These are phyloP conservation scores for Cladosporium velox DNA, from an alignment of 2,329 filamentous ascomycete species.

Conservation along the genomic window DNA sequence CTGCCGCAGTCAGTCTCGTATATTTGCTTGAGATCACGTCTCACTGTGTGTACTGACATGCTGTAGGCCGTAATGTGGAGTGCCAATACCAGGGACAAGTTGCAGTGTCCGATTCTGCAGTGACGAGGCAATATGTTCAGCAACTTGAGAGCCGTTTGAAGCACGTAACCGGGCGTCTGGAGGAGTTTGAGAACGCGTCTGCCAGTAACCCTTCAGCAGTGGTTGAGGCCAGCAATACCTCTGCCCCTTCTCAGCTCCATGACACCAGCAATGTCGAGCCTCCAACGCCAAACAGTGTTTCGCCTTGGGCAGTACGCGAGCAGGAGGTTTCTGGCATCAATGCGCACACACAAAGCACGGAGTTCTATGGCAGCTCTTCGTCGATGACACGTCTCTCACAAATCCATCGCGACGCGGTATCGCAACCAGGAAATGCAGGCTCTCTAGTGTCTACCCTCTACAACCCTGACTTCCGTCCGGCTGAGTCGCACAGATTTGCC, in stretches of 20 bases:
- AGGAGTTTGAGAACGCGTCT: not conserved
- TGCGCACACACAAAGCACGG: not conserved
- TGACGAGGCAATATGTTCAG: conserved; percentile 4
- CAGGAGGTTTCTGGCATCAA: not conserved
- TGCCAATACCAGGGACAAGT: not conserved
- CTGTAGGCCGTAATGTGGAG: not conserved
- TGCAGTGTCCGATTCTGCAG: not conserved
- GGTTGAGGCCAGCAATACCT: not conserved
- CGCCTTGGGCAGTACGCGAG: not conserved
- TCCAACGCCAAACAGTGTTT: not conserved
- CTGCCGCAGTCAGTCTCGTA: not conserved
- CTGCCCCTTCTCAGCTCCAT: not conserved
- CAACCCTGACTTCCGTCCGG: not conserved
- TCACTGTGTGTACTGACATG: not conserved
- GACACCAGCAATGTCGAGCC: not conserved
- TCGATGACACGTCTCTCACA: conserved; percentile 3
- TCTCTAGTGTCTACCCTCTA: not conserved
- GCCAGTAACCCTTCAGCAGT: too few relatives aligned
- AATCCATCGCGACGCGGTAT: not conserved
- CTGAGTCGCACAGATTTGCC: not conserved
- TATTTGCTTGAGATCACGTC: not conserved
- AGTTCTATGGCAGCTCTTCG: not conserved
- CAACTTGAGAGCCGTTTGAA: conserved; percentile 1
- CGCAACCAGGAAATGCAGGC: not conserved
- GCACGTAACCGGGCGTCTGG: not conserved